Percentiles rank a stretch among this genome's conserved stretches.
Evolutionary conservation across 441 rosid species (phyloP).

Genomic region (Bocquillonia castaneifolia): DNA sequence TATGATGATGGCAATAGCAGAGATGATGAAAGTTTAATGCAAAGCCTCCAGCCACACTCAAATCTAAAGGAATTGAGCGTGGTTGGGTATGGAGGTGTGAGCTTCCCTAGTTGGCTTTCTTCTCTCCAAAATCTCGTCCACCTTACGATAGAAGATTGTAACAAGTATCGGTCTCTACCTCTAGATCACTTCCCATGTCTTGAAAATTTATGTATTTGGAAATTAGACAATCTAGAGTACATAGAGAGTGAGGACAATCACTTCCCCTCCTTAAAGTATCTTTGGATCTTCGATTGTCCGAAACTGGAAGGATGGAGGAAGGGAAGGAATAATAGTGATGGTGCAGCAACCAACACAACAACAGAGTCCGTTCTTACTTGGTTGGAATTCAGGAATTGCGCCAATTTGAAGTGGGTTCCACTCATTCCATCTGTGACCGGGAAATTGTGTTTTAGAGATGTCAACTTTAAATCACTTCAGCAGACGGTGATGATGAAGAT

Average conservation of each 20-base stretch:
- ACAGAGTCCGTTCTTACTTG: constrained; percentile 6
- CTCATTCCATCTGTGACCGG: constrained; percentile 17
- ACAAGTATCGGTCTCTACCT: not conserved
- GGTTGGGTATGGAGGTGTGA: not conserved
- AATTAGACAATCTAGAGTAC: constrained; percentile 2
- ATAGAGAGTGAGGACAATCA: not conserved
- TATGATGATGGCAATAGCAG: not conserved
- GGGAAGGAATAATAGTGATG: constrained; percentile 6
- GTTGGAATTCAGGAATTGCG: constrained; percentile 15
- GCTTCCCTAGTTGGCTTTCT: constrained; percentile 24
- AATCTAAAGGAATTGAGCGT: constrained; percentile 15
- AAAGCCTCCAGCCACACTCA: constrained; percentile 15
- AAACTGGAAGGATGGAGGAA: constrained; percentile 26
- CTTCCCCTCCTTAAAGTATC: constrained; percentile 4
- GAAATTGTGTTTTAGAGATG: not conserved
- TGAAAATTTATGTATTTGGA: fast-evolving
- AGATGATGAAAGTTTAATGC: not conserved
- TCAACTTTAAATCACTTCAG: too few relatives aligned
- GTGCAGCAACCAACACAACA: not conserved
- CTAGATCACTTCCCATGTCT: constrained; percentile 21
- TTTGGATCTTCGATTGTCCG: fast-evolving
- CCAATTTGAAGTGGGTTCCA: constrained; percentile 17
- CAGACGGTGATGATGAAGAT: not conserved
- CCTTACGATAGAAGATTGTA: not conserved
- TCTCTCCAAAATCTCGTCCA: constrained; percentile 7